These are phyloP conservation scores for Paramecium pentaurelia DNA, from an alignment of 73 alveolate genomes.

Conservation along the genomic window DNA sequence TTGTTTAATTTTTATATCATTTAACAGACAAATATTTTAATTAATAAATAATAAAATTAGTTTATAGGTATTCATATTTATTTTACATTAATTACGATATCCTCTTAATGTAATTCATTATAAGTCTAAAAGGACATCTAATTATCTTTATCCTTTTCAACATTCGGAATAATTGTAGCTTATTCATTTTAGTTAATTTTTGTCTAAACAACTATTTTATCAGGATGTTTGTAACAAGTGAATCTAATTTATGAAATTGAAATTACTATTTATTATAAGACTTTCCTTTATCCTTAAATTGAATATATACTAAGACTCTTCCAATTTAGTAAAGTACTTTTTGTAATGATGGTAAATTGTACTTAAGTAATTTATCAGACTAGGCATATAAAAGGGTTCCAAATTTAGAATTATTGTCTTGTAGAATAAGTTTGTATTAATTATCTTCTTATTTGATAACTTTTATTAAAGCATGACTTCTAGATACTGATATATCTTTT, in stretches of 20 bases:
- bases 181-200: not conserved
- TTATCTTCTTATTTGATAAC: constrained; percentile 9
- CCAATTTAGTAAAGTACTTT: constrained; percentile 20
- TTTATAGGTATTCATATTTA: not conserved
- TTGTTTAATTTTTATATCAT: constrained; percentile 31
- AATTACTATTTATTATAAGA: not conserved
- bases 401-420: constrained; percentile 79
- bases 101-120: constrained; percentile 11
- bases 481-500: constrained; percentile 81
- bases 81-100: not conserved
- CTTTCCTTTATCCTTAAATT: constrained; percentile 38
- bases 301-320: not conserved
- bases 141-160: not conserved
- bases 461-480: constrained; percentile 80
- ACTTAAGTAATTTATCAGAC: not conserved
- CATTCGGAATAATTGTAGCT: constrained; percentile 9
- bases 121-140: not conserved
- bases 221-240: constrained; percentile 42
- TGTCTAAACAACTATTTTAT: not conserved
- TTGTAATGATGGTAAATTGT: not conserved
- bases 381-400: constrained; percentile 78
- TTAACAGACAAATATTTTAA: constrained; percentile 44
- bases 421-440: constrained; percentile 22
- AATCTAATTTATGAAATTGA: not conserved
- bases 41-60: not conserved